phyloP scores from a whole-genome alignment of 192 early-diverging fungal genomes.

The Funneliformis geosporum region DNA sequence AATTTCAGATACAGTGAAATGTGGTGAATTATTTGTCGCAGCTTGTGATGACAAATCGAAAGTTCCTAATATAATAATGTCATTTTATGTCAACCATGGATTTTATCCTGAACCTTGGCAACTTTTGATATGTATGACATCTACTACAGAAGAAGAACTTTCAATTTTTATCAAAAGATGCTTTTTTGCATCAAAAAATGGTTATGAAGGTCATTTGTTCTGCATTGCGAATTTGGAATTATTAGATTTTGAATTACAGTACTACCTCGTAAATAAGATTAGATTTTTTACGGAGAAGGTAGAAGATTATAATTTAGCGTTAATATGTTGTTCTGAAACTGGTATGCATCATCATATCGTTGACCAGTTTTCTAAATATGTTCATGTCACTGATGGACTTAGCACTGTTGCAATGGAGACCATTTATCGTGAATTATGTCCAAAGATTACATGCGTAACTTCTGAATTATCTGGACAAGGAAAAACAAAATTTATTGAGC shows the following conservation, averaged over 20 bases:
- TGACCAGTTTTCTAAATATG: constrained; percentile 31
- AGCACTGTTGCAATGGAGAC: background rate
- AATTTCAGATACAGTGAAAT: constrained; percentile 2
- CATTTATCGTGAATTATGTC: constrained; percentile 25
- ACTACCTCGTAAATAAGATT: constrained; percentile 23
- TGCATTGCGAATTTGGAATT: constrained; percentile 35
- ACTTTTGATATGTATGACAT: constrained; percentile 28
- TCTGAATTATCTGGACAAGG: constrained; percentile 31
- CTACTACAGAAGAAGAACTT: constrained; percentile 30
- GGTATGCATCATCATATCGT: constrained; percentile 32
- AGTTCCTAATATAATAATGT: constrained; percentile 36
- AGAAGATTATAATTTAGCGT: constrained; percentile 19
- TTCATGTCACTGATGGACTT: constrained; percentile 9
- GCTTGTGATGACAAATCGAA: constrained; percentile 29
- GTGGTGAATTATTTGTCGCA: constrained; percentile 31
- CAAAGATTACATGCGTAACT: constrained; percentile 24
- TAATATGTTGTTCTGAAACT: constrained; percentile 29
- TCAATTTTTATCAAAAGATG: constrained; percentile 32
- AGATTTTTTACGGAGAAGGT: background rate
- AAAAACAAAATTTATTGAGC: constrained; percentile 32
- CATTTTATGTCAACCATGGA: constrained; percentile 29
- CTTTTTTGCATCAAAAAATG: constrained; percentile 24
- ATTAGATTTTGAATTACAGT: constrained; percentile 34
- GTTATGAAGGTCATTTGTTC: constrained; percentile 16
- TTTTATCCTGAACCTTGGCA: constrained; percentile 31